Evolutionary conservation across 2,329 filamentous ascomycete genomes (phyloP).

Genomic region (Aspergillus brasiliensis): DNA sequence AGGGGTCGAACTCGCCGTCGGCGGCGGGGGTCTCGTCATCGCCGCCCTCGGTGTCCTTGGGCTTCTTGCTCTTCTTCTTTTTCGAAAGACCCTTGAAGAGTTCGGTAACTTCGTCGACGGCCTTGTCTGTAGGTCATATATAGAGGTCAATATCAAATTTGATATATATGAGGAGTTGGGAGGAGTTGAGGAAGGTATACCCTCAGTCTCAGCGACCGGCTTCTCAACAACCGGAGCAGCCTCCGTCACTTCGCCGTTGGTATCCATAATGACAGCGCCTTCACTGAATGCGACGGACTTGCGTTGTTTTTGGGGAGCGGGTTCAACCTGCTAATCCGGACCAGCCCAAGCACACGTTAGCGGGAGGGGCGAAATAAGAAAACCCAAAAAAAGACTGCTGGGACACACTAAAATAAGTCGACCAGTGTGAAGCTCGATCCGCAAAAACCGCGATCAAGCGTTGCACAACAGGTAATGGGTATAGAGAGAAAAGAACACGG

Average conservation of each 20-base stretch:
- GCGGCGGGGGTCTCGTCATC: conserved; percentile 54
- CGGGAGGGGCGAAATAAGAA: conserved; percentile 18
- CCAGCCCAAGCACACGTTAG: conserved; percentile 31
- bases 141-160: conserved; percentile 11
- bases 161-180: background rate
- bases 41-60: conserved; percentile 56
- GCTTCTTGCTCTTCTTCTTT: conserved; percentile 69
- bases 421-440: background rate
- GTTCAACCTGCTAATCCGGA: conserved; percentile 44
- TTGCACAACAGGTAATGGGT: background rate
- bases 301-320: conserved; percentile 69
- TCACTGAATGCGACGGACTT: conserved; percentile 95
- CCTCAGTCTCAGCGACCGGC: conserved; percentile 58
- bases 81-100: conserved; percentile 71
- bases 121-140: conserved; percentile 51
- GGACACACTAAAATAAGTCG: too few relatives aligned
- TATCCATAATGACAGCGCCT: conserved; percentile 82
- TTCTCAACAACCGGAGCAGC: conserved; percentile 72
- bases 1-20: conserved; percentile 65
- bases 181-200: conserved; percentile 24
- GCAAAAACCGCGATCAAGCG: background rate
- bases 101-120: conserved; percentile 66
- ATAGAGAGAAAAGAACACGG: background rate
- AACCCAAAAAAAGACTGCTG: background rate
- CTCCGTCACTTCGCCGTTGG: conserved; percentile 81